A percentile compares a stretch with the other conserved stretches of the same genome.
These are phyloP conservation scores for Lentinus brumalis DNA, from an alignment of 768 basidiomycete genomes.

Conservation along the genomic window DNA sequence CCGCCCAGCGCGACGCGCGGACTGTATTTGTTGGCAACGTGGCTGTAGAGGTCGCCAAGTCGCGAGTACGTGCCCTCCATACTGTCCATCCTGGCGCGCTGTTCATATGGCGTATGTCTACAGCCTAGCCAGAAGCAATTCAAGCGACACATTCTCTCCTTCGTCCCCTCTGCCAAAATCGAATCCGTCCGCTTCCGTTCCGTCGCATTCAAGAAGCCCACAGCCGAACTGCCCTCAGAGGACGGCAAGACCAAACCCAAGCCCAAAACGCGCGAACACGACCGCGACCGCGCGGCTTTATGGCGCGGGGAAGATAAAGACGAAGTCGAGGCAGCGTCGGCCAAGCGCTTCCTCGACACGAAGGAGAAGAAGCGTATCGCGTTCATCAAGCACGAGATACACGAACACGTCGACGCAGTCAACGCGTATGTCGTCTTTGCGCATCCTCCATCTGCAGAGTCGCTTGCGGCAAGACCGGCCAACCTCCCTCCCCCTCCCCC, in stretches of 20 bases:
- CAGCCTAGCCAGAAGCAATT: slow-evolving; percentile 79
- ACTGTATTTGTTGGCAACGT: slow-evolving; percentile 95
- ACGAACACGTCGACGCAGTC: slow-evolving; percentile 70
- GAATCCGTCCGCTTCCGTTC: slow-evolving; percentile 95
- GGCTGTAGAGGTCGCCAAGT: slow-evolving; percentile 71
- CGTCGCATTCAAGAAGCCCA: slow-evolving; percentile 85
- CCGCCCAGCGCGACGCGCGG: slow-evolving; percentile 70
- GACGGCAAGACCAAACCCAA: slow-evolving; percentile 37
- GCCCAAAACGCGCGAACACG: slow-evolving; percentile 44
- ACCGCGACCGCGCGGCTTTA: slow-evolving; percentile 56
- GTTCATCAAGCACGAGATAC: slow-evolving; percentile 92
- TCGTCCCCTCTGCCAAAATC: slow-evolving; percentile 75
- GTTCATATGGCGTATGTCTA: slow-evolving; percentile 1
- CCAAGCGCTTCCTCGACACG: slow-evolving; percentile 73
- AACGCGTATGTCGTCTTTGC: slow-evolving; percentile 94
- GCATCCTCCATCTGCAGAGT: slow-evolving; percentile 48
- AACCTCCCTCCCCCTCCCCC: slow-evolving; percentile 54
- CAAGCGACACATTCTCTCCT: slow-evolving; percentile 71
- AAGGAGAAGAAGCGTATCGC: slow-evolving; percentile 91
- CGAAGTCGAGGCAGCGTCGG: slow-evolving; percentile 44
- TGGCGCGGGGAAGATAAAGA: slow-evolving; percentile 52
- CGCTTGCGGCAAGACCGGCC: slow-evolving; percentile 34
- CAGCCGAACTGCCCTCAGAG: slow-evolving; percentile 55
- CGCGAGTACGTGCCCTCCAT: slow-evolving; percentile 54
- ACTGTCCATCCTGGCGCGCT: background rate